phyloP scores from a whole-genome alignment of 2,329 filamentous ascomycete genomes.

The Calonectria pseudoreteaudii region DNA sequence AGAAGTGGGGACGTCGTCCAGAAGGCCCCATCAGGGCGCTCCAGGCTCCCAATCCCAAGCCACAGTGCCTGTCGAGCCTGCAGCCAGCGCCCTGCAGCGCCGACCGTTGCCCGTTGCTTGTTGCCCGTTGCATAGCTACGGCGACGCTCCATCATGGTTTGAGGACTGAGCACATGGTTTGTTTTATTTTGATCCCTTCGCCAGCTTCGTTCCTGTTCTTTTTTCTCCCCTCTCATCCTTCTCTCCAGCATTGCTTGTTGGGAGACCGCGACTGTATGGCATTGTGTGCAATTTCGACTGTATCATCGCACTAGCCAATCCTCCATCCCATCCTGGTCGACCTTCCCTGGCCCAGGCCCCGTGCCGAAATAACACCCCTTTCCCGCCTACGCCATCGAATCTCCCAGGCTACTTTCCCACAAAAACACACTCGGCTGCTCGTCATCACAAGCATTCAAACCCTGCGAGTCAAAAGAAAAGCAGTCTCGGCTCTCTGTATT shows the following conservation, averaged over 20 bases:
- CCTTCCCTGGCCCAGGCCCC: constrained; percentile 40
- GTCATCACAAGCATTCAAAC: constrained; percentile 10
- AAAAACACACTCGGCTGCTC: constrained; percentile 18
- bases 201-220: neutral
- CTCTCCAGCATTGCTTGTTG: neutral
- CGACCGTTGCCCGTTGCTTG: constrained; percentile 43
- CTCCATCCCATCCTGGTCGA: constrained; percentile 35
- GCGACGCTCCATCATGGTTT: constrained; percentile 23
- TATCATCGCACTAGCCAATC: constrained; percentile 23
- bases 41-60: constrained; percentile 33
- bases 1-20: constrained; percentile 30
- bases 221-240: neutral
- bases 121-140: constrained; percentile 46
- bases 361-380: constrained; percentile 42
- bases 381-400: constrained; percentile 35
- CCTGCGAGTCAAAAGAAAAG: neutral
- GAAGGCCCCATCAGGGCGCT: constrained; percentile 17
- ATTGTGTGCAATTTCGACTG: constrained; percentile 25
- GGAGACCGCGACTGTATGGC: constrained; percentile 4
- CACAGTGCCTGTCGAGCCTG: constrained; percentile 26
- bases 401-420: constrained; percentile 16
- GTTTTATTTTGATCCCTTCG: constrained; percentile 26
- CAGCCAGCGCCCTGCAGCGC: constrained; percentile 29
- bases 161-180: constrained; percentile 22
- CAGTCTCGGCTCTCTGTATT: constrained; percentile 6